A percentile compares a stretch with the other conserved stretches of the same genome.
Evolutionary conservation across 164 flowering plant species (phyloP).

Genomic region (Magnolia officinalis): DNA sequence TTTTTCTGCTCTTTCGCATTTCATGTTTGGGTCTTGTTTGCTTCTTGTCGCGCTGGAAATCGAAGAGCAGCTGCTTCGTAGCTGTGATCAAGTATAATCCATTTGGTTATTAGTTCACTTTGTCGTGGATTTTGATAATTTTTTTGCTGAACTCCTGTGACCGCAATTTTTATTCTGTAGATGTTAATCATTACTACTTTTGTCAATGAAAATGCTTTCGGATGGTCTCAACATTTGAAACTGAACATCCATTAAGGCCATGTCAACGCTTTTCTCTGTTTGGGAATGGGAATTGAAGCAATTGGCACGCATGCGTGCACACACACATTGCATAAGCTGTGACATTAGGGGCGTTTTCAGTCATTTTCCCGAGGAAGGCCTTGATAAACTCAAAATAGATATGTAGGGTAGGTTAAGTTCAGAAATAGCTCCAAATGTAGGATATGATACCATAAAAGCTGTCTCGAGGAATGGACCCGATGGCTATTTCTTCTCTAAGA

Average conservation of each 20-base stretch:
- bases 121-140: neutral
- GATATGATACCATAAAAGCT: neutral
- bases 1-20: neutral
- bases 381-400: neutral
- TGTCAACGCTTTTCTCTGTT: neutral
- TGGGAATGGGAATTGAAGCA: neutral
- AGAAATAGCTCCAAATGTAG: neutral
- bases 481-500: neutral
- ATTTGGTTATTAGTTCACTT: neutral
- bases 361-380: neutral
- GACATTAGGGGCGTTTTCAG: neutral
- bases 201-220: neutral
- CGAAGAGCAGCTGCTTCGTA: neutral
- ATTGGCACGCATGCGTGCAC: neutral
- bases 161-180: neutral
- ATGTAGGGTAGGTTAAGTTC: neutral
- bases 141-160: neutral
- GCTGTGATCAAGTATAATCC: neutral
- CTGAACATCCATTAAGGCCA: neutral
- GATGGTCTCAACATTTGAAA: neutral
- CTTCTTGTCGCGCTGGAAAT: neutral
- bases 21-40: neutral
- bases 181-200: neutral
- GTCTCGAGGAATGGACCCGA: neutral
- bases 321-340: neutral